Base-by-base conservation (phyloP, 495 filamentous ascomycete species). In the Wilcoxina mikolae region DNA sequence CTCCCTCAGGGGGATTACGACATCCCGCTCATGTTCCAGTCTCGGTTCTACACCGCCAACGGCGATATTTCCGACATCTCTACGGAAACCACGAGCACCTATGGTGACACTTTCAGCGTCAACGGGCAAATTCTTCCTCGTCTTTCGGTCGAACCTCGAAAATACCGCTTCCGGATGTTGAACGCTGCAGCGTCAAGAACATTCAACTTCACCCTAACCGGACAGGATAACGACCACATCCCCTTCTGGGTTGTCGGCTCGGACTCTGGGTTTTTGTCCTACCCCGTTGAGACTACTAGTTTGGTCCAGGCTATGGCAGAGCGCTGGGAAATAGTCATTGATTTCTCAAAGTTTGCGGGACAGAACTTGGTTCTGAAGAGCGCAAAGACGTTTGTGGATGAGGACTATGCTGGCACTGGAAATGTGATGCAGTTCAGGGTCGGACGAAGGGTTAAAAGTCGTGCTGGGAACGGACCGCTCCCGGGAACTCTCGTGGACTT, bases 111-210 rank as follows among this genome's bases (percentile, higher is more conserved):
- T 18, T 75, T 76, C 44, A 67, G 72, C 38, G 77, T 80, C 53
- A 80, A 80, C 60, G 76, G 73, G 2, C 72, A 76, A 46, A 76
- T 76, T 0, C 77, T 76, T 69, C 77, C 77, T 0, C 71, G 68
- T 53, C 56, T 76, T 22, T 67, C 67, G 4, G 77, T 80, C 9
- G 68, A 79, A 60, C 75, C 76, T 0, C 70, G 77, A 53, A 80
- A 78, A 57, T 79, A 79, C 60, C 72, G 75, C 12, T 70, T 80
- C 51, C 64, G 77, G n/a, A 62, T 80, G 31, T 61, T 78, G 7
- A 70, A 79, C 53, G 71, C 74, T 2, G 63, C 76, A 22, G 59
- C 77, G 39, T 73, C 70, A 23, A 66, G 76, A 22, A 66, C 71
- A 2, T 79, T 75, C 47, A 65, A 71, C 7, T 67, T 79, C 10